phyloP scores from a whole-genome alignment of 306 rosid genomes.

The Spatholobus suberectus region DNA sequence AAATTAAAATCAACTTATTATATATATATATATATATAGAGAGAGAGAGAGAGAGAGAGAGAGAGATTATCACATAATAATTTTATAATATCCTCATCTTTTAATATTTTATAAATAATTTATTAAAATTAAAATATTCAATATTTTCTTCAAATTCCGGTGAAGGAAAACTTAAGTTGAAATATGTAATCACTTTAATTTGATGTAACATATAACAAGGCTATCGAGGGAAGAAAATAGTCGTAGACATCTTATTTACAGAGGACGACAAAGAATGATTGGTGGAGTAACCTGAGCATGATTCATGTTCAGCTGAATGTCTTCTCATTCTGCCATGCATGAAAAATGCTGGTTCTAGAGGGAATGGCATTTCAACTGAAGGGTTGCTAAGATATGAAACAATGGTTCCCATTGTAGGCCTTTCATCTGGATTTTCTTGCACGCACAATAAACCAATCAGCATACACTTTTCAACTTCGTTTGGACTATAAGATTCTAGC shows the following conservation, averaged over 20 bases:
- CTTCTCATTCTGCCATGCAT: constrained; percentile 42
- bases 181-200: not conserved
- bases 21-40: not conserved
- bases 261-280: constrained; percentile 39
- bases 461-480: constrained; percentile 52
- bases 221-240: constrained; percentile 45
- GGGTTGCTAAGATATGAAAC: constrained; percentile 49
- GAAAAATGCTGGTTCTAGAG: constrained; percentile 66
- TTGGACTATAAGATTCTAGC: constrained; percentile 42
- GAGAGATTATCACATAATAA: not conserved
- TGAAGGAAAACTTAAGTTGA: not conserved
- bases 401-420: constrained; percentile 66
- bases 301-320: constrained; percentile 31
- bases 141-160: not conserved
- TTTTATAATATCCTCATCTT: not conserved
- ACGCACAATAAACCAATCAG: constrained; percentile 76
- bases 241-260: constrained; percentile 36
- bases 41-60: too few relatives aligned
- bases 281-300: constrained; percentile 41
- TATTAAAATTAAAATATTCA: not conserved
- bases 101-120: not conserved
- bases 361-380: constrained; percentile 55
- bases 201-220: not conserved
- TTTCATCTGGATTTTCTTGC: constrained; percentile 64
- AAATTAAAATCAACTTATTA: not conserved